Percentiles rank a stretch among this genome's conserved stretches.
phyloP scores from a whole-genome alignment of 2,329 filamentous ascomycete genomes.

The Botrytis deweyae region DNA sequence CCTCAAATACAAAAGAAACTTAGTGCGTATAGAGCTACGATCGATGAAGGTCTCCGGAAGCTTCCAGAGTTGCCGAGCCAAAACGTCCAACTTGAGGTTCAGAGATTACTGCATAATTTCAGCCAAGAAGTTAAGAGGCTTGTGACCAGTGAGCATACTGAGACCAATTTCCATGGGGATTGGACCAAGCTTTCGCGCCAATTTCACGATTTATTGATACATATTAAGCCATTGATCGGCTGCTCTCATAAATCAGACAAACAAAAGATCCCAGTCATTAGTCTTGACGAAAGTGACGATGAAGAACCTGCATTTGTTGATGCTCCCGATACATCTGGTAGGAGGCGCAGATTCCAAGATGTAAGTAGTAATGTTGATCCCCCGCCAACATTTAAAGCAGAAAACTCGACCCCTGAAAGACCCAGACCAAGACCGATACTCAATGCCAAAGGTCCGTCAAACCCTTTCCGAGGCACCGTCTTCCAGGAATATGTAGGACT shows the following conservation, averaged over 20 bases:
- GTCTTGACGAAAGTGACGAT: no score
- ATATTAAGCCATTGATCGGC: constrained; percentile 36
- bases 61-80: constrained; percentile 64
- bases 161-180: constrained; percentile 47
- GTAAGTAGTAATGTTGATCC: no score
- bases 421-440: no score
- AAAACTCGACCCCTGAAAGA: no score
- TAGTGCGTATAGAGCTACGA: constrained; percentile 45
- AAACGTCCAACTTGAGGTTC: constrained; percentile 67
- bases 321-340: no score
- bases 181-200: constrained; percentile 39
- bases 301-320: no score
- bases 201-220: constrained; percentile 27
- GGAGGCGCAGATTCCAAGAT: no score
- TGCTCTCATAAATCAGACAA: constrained; percentile 26
- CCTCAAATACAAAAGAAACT: constrained; percentile 36
- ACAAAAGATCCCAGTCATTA: no score
- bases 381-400: no score
- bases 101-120: constrained; percentile 58
- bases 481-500: no score
- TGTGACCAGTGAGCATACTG: constrained; percentile 49
- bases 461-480: no score
- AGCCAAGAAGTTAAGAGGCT: constrained; percentile 52
- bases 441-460: no score
- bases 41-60: constrained; percentile 54